Percentiles rank a stretch among this genome's conserved stretches.
phyloP scores from a whole-genome alignment of 208 protist species.

The Vickermania ingenoplastis region DNA sequence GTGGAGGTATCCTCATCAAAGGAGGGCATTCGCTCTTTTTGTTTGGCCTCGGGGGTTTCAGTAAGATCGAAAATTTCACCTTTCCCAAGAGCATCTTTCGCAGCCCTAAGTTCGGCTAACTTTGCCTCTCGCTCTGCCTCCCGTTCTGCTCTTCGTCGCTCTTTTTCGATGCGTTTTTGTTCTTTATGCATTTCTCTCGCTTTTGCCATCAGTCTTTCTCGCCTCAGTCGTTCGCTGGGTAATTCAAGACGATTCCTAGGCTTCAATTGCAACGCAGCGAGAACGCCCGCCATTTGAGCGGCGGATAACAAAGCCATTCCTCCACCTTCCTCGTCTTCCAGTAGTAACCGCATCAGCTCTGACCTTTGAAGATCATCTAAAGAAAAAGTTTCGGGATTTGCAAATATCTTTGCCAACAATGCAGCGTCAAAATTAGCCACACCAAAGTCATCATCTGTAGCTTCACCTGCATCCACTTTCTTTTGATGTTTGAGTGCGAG shows the following conservation, averaged over 20 bases:
- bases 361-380: conserved; percentile 45
- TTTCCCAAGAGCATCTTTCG: not conserved
- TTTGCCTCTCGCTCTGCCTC: conserved; percentile 3
- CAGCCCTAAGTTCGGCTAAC: conserved; percentile 3
- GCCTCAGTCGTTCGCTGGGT: conserved; percentile 21
- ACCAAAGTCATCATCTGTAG: conserved; percentile 11
- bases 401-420: conserved; percentile 46
- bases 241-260: conserved; percentile 12
- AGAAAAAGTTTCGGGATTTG: conserved; percentile 23
- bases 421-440: conserved; percentile 21
- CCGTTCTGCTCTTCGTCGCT: conserved; percentile 3
- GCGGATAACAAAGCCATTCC: conserved; percentile 13
- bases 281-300: conserved; percentile 29
- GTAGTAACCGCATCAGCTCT: conserved; percentile 34
- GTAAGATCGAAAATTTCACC: conserved; percentile 24
- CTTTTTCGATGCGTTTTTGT: conserved; percentile 1
- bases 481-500: conserved; percentile 11
- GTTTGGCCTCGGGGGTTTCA: conserved; percentile 7
- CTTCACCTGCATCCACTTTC: conserved; percentile 22
- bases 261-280: conserved; percentile 19
- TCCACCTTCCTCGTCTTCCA: conserved; percentile 22
- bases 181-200: conserved; percentile 10
- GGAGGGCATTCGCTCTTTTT: not conserved
- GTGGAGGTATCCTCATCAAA: not conserved
- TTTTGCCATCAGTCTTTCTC: conserved; percentile 25